Base-by-base conservation (phyloP, 2,329 filamentous ascomycete species). In the Nigrograna mackinnonii region DNA sequence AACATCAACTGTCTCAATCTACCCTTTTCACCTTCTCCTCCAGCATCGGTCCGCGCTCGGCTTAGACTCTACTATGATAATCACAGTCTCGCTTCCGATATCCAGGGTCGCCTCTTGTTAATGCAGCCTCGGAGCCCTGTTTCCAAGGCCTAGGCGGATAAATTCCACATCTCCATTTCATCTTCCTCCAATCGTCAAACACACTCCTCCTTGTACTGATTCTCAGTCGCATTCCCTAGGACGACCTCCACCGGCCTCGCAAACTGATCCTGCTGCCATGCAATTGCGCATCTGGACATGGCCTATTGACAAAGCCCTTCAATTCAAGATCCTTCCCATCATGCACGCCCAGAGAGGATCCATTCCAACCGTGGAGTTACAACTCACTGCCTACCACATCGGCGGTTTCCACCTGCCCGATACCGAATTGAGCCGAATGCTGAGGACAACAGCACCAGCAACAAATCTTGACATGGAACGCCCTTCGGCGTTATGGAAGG, bases 131-230 rank as follows among this genome's bases (percentile, higher is more conserved):
- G 19, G 20, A 17, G 33, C 34, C 26, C 28, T 38, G 41, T 19
- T 30, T 37, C 35, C 31, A 44, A 38, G 38, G 28, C 16, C 31
- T 41, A 49, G 43, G 46, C 46, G 46, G 46, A 26, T 45, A 49
- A 49, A 49, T 49, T 22, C 16, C 16, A 9, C 7, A 33, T 17
- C 31, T 33, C 31, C 11, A 33, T 17, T 7, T 33, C 31, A 17
- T 17, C 31, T 17, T 28, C 9, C 24, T 28, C 24, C 9, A 9
- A 28, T 28, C 24, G 24, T 9, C 24, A 9, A 28, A 28, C 9
- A 28, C 24, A 9, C 24, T 9, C 9, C 24, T 28, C 9, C 24
- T n/a, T 9, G n/a, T n/a, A 28, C 24, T 9, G 24, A 28, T 28
- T 28, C 9, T n/a, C 24, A 28, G 9, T 9, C 24, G 9, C n/a